These are phyloP conservation scores for Capsicum baccatum DNA, from an alignment of 257 asterid genomes.

Conservation along the genomic window DNA sequence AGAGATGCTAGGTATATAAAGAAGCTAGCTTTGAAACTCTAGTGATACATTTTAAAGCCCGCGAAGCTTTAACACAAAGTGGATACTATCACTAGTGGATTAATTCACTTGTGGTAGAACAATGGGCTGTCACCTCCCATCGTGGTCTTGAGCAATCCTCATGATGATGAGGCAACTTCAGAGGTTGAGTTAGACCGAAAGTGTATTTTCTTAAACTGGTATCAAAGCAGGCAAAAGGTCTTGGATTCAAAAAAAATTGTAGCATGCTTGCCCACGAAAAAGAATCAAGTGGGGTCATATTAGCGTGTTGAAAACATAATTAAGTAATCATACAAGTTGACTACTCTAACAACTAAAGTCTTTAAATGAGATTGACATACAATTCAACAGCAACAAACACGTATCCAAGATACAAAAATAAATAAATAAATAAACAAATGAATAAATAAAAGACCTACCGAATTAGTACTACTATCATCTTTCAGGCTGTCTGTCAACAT, in stretches of 20 bases:
- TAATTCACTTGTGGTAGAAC: background rate
- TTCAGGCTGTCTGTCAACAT: conserved; percentile 94
- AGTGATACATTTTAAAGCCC: background rate
- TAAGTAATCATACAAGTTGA: background rate
- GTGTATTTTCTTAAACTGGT: conserved; percentile 6
- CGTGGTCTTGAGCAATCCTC: background rate
- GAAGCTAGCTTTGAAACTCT: background rate
- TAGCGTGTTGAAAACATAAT: background rate
- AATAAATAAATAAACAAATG: background rate
- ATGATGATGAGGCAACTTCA: no score
- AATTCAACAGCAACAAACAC: conserved; percentile 7
- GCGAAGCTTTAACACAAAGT: background rate
- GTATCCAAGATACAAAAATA: background rate
- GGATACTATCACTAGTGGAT: conserved; percentile 7
- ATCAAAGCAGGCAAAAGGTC: background rate
- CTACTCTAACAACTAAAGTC: background rate
- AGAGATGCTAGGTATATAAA: conserved; percentile 1
- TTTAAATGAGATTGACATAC: background rate
- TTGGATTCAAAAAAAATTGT: background rate
- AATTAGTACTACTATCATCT: conserved; percentile 73
- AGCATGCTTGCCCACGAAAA: background rate
- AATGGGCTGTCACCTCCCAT: background rate
- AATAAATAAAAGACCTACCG: conserved; percentile 55
- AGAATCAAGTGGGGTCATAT: background rate
- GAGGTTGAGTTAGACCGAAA: background rate